These are phyloP conservation scores for Colletotrichum godetiae DNA, from an alignment of 2,329 filamentous ascomycete species.

Conservation along the genomic window DNA sequence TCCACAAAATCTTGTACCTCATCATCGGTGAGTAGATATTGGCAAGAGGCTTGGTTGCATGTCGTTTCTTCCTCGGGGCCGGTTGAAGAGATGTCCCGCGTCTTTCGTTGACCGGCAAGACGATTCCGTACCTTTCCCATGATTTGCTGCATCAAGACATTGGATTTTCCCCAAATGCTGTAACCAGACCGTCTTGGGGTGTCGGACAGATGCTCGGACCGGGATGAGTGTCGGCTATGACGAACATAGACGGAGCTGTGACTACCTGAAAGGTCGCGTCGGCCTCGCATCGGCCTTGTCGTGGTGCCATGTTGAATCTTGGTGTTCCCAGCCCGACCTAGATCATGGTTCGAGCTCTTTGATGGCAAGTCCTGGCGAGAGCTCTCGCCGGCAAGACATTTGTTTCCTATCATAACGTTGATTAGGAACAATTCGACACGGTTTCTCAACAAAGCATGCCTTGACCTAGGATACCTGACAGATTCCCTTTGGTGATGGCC, in stretches of 20 bases:
- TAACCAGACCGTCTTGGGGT: background rate
- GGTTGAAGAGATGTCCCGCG: background rate
- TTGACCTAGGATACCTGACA: background rate
- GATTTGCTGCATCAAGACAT: background rate
- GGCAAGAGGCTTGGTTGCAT: background rate
- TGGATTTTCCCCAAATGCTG: background rate
- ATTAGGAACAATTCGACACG: background rate
- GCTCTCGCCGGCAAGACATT: too few species aligned
- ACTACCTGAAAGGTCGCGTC: background rate
- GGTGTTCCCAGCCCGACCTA: background rate
- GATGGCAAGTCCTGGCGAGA: too few species aligned
- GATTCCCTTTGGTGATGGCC: background rate
- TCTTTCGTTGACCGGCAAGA: background rate
- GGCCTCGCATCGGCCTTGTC: background rate
- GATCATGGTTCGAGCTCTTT: too few species aligned
- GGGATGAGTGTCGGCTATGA: background rate
- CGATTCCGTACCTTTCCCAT: slow-evolving; percentile 16
- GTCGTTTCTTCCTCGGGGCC: background rate
- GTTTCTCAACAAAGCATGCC: background rate
- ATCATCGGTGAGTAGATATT: slow-evolving; percentile 17
- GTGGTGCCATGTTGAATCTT: background rate
- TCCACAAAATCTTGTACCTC: slow-evolving; percentile 24
- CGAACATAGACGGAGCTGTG: background rate
- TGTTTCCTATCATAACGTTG: background rate
- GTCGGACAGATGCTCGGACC: background rate